Conservation (phyloP, 73 alveolate species). For the Paramecium tetraurelia region DNA sequence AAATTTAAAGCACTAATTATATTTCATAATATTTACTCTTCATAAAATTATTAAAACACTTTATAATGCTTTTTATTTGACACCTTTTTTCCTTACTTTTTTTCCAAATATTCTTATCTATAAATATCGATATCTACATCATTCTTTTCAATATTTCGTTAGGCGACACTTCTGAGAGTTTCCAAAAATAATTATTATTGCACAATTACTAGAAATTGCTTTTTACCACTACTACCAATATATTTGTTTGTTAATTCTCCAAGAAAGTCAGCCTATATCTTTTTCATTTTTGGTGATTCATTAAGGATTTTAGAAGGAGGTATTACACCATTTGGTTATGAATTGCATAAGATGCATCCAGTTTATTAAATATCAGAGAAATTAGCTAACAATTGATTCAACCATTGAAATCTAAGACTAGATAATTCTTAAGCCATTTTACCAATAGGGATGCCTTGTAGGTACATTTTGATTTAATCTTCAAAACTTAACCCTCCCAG, state of each 20-base stretch:
- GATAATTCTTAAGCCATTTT: neutral
- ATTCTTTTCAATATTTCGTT: neutral
- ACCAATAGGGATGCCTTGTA: neutral
- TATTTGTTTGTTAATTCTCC: neutral
- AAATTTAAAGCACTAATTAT: neutral
- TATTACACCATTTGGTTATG: neutral
- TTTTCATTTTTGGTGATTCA: neutral
- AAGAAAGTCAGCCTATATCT: neutral
- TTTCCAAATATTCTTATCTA: neutral
- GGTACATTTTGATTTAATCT: neutral
- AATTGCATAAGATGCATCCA: neutral
- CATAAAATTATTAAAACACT: neutral
- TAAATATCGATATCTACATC: neutral
- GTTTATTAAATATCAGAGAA: neutral
- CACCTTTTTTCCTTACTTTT: neutral
- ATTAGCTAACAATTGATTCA: neutral
- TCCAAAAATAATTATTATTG: neutral
- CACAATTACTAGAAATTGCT: neutral
- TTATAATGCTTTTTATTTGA: neutral
- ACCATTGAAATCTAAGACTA: neutral
- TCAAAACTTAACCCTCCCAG: neutral
- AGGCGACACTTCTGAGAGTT: neutral
- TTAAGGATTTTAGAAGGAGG: conserved; percentile 20
- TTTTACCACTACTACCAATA: neutral
- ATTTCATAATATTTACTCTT: neutral